These are phyloP conservation scores for Apophysomyces sp. DNA, from an alignment of 371 early-diverging fungal genomes.

Conservation along the genomic window DNA sequence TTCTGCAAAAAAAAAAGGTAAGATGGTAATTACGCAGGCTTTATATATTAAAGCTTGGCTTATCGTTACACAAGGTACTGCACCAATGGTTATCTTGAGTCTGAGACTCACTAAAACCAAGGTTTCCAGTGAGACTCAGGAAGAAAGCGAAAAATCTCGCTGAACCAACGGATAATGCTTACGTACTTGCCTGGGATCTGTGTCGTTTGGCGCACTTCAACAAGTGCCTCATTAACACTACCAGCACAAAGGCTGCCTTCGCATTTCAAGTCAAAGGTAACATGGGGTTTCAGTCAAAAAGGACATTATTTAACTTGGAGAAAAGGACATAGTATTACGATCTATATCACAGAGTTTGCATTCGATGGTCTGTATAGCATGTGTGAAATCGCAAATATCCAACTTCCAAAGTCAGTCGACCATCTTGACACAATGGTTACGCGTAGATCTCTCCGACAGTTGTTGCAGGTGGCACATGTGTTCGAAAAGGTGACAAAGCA, in stretches of 20 bases:
- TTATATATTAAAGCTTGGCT: too few relatives aligned
- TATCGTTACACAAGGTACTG: too few relatives aligned
- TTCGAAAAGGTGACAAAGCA: not conserved
- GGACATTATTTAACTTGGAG: not conserved
- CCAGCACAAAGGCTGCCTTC: not conserved
- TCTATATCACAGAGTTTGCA: not conserved
- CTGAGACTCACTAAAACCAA: too few relatives aligned
- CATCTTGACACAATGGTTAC: not conserved
- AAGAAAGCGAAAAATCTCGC: too few relatives aligned
- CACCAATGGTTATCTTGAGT: too few relatives aligned
- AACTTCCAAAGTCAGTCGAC: not conserved
- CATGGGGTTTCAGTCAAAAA: not conserved
- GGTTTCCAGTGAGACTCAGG: too few relatives aligned
- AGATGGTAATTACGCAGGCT: too few relatives aligned
- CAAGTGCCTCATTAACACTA: constrained; percentile 1
- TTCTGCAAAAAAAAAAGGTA: too few relatives aligned
- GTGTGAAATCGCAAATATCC: not conserved
- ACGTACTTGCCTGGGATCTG: constrained; percentile 11
- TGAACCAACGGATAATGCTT: constrained; percentile 10
- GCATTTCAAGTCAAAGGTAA: constrained; percentile 8
- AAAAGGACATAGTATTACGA: constrained; percentile 1
- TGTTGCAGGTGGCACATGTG: constrained; percentile 1
- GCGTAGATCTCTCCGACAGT: not conserved
- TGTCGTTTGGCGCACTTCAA: constrained; percentile 10
- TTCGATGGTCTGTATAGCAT: not conserved